Evolutionary conservation across 176 grass and related monocot species (phyloP).

Genomic region (Cocos nucifera): DNA sequence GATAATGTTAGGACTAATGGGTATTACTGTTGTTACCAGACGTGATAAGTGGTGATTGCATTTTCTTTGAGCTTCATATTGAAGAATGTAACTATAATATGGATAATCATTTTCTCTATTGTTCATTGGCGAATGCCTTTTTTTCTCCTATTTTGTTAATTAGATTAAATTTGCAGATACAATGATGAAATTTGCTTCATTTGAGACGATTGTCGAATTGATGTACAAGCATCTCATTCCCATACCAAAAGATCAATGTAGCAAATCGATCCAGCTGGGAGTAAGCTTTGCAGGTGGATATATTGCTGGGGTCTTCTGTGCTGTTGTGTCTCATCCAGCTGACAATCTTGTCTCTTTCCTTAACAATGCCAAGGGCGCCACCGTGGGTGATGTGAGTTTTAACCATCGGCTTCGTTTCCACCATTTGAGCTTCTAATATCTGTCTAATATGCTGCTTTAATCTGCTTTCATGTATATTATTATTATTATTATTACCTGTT

Average conservation of each 20-base stretch:
- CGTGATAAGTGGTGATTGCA: too few relatives aligned
- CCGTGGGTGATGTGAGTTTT: conserved; percentile 53
- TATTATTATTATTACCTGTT: conserved; percentile 3
- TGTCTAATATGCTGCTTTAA: too few relatives aligned
- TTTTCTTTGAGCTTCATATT: too few relatives aligned
- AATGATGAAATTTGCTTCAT: conserved; percentile 88
- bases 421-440: too few relatives aligned
- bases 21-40: too few relatives aligned
- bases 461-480: too few relatives aligned
- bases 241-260: conserved; percentile 54
- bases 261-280: conserved; percentile 63
- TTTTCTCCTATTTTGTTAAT: background rate
- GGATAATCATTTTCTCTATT: too few relatives aligned
- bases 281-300: conserved; percentile 78
- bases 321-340: conserved; percentile 62
- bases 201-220: conserved; percentile 74
- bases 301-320: conserved; percentile 70
- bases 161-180: conserved; percentile 33
- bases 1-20: too few relatives aligned
- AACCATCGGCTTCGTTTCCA: background rate
- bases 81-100: too few relatives aligned
- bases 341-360: conserved; percentile 85
- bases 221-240: conserved; percentile 71
- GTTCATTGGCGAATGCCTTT: too few relatives aligned
- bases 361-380: conserved; percentile 80